Evolutionary conservation across 2,329 filamentous ascomycete genomes (phyloP), one percentile per base, ranked within the genome.

Genomic region (Dissoconium aciculare): DNA sequence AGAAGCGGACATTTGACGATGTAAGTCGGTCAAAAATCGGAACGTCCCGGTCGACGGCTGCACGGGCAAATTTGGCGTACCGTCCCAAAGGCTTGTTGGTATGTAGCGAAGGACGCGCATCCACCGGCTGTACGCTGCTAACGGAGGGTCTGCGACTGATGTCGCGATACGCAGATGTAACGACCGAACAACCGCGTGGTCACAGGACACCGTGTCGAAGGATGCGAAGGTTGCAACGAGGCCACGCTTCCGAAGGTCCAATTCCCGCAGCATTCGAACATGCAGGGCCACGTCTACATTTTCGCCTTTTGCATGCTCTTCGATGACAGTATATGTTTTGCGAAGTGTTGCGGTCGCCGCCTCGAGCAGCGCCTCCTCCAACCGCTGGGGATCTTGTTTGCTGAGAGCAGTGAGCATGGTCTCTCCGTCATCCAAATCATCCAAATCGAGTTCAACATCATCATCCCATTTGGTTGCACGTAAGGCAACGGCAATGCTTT

Each of bases 31-130:
- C 28, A 94, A 48, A 32, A 91, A 74, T 36, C 67, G 69, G 49
- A 92, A 92, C 0, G 73, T 62, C 12, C 66, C 64, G 0, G 81
- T 74, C 0, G 82, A 87, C 1, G 83, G 83, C 46, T 89, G 81
- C 4, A 73, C 65, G 0, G 87, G 87, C 25, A 93, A 52, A 15
- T 71, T 63, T 0, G 80, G 79, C 21, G 70, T 62, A 1, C 80
- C 80, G 50, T 91, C 83, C 85, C 85, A 94, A 0, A 94, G 60
- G n/a, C n/a, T n/a, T n/a, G n/a, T n/a, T n/a, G n/a, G n/a, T n/a
- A n/a, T n/a, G n/a, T n/a, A n/a, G n/a, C n/a, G n/a, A n/a, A n/a
- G n/a, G n/a, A n/a, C 1, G 69, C 64, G 30, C 74, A 66, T 5
- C 76, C 19, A 23, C 8, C 19, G 19, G 19, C 19, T 23, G 19